Evolutionary conservation across 352 stramenopile genomes (phyloP).

Genomic region (Pythium aristosporum): DNA sequence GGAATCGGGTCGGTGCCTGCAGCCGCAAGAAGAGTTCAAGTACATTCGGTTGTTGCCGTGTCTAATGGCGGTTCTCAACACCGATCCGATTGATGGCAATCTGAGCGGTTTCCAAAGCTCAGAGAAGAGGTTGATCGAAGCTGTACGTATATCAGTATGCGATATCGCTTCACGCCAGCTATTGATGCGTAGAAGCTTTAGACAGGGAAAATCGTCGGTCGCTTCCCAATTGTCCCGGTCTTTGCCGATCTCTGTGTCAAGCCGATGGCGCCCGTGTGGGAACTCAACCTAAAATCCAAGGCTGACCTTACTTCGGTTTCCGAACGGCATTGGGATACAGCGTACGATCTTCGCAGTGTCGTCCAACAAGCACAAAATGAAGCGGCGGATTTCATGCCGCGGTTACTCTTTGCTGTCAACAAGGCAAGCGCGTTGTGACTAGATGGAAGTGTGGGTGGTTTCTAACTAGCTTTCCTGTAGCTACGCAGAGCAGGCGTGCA

Average conservation of each 20-base stretch:
- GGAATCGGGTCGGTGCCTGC: constrained; percentile 36
- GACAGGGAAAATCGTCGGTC: constrained; percentile 41
- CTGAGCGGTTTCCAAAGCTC: constrained; percentile 29
- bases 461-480: constrained; percentile 2
- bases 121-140: constrained; percentile 57
- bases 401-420: constrained; percentile 42
- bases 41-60: constrained; percentile 51
- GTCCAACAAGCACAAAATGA: constrained; percentile 23
- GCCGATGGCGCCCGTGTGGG: constrained; percentile 26
- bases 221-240: constrained; percentile 51
- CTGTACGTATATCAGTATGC: constrained; percentile 32
- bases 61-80: constrained; percentile 49
- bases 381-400: constrained; percentile 37
- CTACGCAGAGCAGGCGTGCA: not conserved
- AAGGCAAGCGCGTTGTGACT: constrained; percentile 22
- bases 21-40: constrained; percentile 45
- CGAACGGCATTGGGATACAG: constrained; percentile 14
- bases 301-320: not conserved
- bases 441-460: not conserved
- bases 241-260: constrained; percentile 51
- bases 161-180: not conserved
- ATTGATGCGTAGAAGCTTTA: constrained; percentile 9
- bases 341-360: constrained; percentile 14
- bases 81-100: constrained; percentile 23
- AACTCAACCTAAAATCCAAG: constrained; percentile 26